Conservation (phyloP, 2,329 filamentous ascomycete genomes). For the Chalaropsis ovoidea region DNA sequence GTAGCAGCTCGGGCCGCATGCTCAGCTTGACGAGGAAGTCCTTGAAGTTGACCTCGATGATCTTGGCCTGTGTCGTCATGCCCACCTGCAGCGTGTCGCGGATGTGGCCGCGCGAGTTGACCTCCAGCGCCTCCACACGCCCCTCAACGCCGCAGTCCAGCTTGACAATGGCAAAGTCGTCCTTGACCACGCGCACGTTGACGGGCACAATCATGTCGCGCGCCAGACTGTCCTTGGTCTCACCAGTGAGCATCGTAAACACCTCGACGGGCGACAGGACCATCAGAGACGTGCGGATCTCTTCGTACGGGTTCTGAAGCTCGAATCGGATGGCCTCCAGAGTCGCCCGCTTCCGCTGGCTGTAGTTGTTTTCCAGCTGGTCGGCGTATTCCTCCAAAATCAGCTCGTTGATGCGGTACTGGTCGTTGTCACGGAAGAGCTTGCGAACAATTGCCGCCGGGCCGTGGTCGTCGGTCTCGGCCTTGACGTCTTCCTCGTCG, state of each 20-base stretch:
- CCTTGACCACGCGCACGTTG: constrained; percentile 75
- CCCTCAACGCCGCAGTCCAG: constrained; percentile 93
- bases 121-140: constrained; percentile 70
- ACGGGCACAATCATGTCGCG: constrained; percentile 91
- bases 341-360: constrained; percentile 88
- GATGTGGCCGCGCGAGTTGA: constrained; percentile 61
- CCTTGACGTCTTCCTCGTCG: constrained; percentile 96
- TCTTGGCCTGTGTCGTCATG: constrained; percentile 80
- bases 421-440: constrained; percentile 86
- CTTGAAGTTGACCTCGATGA: constrained; percentile 78
- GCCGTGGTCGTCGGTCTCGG: constrained; percentile 82
- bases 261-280: constrained; percentile 63
- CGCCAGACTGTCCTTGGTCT: constrained; percentile 71
- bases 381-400: constrained; percentile 95
- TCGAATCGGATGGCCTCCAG: constrained; percentile 93
- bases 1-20: constrained; percentile 60
- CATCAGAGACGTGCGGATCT: constrained; percentile 72
- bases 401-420: constrained; percentile 91
- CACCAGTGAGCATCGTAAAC: constrained; percentile 94
- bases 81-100: constrained; percentile 65
- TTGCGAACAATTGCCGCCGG: constrained; percentile 84
- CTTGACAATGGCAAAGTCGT: constrained; percentile 86
- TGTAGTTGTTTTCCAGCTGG: constrained; percentile 85
- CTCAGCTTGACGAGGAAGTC: constrained; percentile 75
- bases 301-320: constrained; percentile 85